phyloP scores from a whole-genome alignment of 1,139 yeast genomes.

The Pneumocystis sp. region DNA sequence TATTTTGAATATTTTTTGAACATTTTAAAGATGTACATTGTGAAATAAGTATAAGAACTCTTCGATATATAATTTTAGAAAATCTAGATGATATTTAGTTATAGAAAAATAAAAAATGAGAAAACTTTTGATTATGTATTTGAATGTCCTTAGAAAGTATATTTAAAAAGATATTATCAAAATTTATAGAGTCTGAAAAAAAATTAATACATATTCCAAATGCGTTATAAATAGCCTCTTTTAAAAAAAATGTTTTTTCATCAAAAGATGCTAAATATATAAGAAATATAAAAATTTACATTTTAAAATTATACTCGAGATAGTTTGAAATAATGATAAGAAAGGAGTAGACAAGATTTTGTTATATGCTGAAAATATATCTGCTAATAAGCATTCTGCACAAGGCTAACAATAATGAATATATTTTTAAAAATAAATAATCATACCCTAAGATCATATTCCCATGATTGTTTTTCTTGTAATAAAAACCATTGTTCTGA shows the following conservation, averaged over 20 bases:
- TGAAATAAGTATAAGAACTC: conserved; percentile 58
- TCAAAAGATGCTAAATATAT: conserved; percentile 18
- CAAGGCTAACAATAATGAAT: conserved; percentile 34
- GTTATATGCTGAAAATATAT: conserved; percentile 50
- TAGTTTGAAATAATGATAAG: conserved; percentile 38
- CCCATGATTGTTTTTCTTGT: conserved; percentile 65
- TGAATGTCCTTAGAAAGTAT: conserved; percentile 51
- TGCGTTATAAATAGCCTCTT: conserved; percentile 68
- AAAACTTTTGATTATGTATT: conserved; percentile 11
- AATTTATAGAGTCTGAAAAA: conserved; percentile 48
- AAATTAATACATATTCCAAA: conserved; percentile 64
- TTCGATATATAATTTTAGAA: conserved; percentile 43
- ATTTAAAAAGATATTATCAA: conserved; percentile 42
- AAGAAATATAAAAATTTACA: conserved; percentile 29
- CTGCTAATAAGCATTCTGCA: conserved; percentile 73
- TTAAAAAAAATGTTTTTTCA: conserved; percentile 41
- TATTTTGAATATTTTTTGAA: conserved; percentile 41
- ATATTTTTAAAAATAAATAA: not conserved
- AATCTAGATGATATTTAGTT: not conserved
- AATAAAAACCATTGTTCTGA: conserved; percentile 91
- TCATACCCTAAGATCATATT: conserved; percentile 47
- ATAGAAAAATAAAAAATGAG: conserved; percentile 31
- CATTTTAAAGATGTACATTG: conserved; percentile 71
- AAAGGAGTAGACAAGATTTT: conserved; percentile 47
- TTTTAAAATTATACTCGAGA: conserved; percentile 20